Base-by-base conservation (phyloP, 192 early-diverging fungal genomes). In the Dissophora globulifera region DNA sequence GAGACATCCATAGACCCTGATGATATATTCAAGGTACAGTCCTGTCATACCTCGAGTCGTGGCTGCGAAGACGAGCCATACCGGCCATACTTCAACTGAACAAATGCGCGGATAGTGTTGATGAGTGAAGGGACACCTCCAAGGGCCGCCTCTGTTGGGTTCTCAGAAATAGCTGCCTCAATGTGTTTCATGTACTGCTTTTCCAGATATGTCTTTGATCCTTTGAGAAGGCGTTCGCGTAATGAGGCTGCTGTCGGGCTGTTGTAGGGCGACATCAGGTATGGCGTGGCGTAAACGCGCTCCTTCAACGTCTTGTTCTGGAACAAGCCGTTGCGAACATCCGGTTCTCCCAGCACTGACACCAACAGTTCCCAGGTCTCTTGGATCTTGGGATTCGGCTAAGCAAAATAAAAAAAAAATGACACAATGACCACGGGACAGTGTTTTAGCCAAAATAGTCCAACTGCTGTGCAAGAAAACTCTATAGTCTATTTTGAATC, bases 61-160 rank as follows among this genome's bases (percentile, higher is more conserved):
- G 56, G 51, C n/a, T 71, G 82, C 10, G 65, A 63, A 58, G 60
- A 86, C 1, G 78, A 68, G 10, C 85, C 82, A 41, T 90, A 79
- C 35, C 86, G 84, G 23, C 79, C 75, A 64, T 91, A 94, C 46
- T 83, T 86, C 38, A 96, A 60, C 20, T 89, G 82, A 46, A 99
- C 67, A 58, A 83, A 94, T 4, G 92, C 90, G 22, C 87, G 78
- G 25, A 97, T 80, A 42, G 85, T 89, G 50, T 85, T 83, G 49
- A 87, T 71, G 19, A 94, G 82, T 0, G 92, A 91, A 1, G 95
- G 94, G 27, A 90, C 79, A 26, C 97, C 97, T 31, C 95, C 95
- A 16, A 96, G 74, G 40, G 83, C 79, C 0, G 89, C 90, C 30
- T 88, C 89, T 19, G 81, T 79, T 23, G 90, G 87, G 46, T 90